Evolutionary conservation across 352 stramenopile species (phyloP).

Genomic region (Peronospora tabacina): DNA sequence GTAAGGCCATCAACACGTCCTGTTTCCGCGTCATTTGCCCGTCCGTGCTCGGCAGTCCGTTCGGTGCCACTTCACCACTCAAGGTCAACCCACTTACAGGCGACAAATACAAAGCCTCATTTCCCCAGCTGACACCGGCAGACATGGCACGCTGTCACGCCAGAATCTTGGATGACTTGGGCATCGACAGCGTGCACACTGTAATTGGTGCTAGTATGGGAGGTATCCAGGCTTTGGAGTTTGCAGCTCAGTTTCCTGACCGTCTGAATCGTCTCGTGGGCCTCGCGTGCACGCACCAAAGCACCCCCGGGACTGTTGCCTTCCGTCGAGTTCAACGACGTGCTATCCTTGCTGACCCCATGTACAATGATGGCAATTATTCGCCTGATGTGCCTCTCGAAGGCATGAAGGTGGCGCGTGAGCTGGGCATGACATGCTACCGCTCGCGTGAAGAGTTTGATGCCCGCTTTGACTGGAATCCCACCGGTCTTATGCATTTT

Average conservation of each 20-base stretch:
- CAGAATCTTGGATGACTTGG: conserved; percentile 70
- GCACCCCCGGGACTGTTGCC: conserved; percentile 77
- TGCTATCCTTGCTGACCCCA: conserved; percentile 69
- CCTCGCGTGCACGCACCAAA: conserved; percentile 83
- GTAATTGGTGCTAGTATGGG: conserved; percentile 86
- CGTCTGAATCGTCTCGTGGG: conserved; percentile 60
- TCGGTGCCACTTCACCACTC: conserved; percentile 72
- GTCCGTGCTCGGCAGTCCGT: conserved; percentile 78
- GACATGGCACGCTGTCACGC: conserved; percentile 79
- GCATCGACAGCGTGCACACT: conserved; percentile 65
- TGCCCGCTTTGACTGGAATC: conserved; percentile 80
- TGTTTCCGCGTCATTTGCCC: conserved; percentile 85
- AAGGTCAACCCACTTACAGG: conserved; percentile 52
- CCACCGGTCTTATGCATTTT: conserved; percentile 58
- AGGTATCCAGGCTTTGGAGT: conserved; percentile 84
- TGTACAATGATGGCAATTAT: conserved; percentile 80
- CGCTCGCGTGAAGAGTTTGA: conserved; percentile 86
- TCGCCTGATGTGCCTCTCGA: conserved; percentile 39
- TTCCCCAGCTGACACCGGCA: conserved; percentile 77
- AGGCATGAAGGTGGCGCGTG: conserved; percentile 80
- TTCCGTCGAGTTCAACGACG: conserved; percentile 78
- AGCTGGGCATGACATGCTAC: conserved; percentile 86
- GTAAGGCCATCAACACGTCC: conserved; percentile 83
- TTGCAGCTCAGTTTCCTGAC: conserved; percentile 73
- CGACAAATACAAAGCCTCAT: conserved; percentile 56